Evolutionary conservation across 352 stramenopile species (phyloP).

Genomic region (Aphanomyces invadans): DNA sequence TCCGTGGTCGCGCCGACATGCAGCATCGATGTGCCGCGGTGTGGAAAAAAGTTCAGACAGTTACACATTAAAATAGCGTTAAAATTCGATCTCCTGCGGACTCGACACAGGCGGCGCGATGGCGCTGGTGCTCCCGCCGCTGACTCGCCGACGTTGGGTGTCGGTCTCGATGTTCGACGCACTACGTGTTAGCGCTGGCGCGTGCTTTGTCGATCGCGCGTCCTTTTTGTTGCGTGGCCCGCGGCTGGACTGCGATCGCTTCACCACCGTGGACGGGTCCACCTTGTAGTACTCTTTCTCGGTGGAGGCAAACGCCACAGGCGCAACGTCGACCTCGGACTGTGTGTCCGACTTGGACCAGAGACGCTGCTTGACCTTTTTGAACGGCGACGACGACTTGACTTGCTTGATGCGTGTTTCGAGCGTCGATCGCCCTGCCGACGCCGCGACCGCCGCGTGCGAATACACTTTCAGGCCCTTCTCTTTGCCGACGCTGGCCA

Average conservation of each 20-base stretch:
- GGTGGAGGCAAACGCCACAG: constrained; percentile 7
- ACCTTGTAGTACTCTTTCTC: constrained; percentile 25
- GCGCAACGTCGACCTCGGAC: neutral
- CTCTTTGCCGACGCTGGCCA: constrained; percentile 11
- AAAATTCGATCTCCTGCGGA: constrained; percentile 14
- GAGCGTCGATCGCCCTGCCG: constrained; percentile 15
- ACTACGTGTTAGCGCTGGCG: neutral
- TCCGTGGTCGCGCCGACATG: constrained; percentile 2
- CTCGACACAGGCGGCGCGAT: too few species aligned
- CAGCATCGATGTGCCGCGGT: neutral
- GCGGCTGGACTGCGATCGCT: constrained; percentile 18
- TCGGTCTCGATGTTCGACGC: neutral
- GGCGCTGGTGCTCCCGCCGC: neutral
- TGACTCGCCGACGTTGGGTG: neutral
- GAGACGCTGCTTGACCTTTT: constrained; percentile 16
- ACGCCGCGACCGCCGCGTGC: constrained; percentile 14
- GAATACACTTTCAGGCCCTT: constrained; percentile 16
- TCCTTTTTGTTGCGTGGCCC: neutral
- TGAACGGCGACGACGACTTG: constrained; percentile 8
- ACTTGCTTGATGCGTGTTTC: constrained; percentile 18
- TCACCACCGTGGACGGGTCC: neutral
- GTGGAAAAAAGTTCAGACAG: too few species aligned
- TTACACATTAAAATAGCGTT: neutral
- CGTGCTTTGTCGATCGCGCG: neutral
- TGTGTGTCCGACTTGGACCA: constrained; percentile 1